A percentile compares a stretch with the other conserved stretches of the same genome.
Evolutionary conservation across 129 eudicot genomes (phyloP).

Genomic region (Helianthus tuberosus): DNA sequence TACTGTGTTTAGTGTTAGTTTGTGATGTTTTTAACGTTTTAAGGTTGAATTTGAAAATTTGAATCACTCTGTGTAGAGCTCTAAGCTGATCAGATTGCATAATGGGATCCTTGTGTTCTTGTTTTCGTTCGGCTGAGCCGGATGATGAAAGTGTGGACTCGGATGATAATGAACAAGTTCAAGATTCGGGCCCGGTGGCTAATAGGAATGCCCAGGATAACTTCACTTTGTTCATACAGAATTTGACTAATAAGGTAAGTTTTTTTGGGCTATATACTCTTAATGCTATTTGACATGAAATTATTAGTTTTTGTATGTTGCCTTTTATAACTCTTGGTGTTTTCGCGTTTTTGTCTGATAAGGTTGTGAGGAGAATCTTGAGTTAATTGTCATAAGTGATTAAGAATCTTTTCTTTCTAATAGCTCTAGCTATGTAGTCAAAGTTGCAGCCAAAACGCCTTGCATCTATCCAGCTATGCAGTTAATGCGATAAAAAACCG

Average conservation of each 20-base stretch:
- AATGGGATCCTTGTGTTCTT: slow-evolving; percentile 42
- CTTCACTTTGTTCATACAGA: slow-evolving; percentile 36
- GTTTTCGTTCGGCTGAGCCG: slow-evolving; percentile 34
- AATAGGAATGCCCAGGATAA: slow-evolving; percentile 34
- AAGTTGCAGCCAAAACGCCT: no score
- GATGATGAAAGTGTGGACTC: slow-evolving; percentile 41
- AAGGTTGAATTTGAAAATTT: no score
- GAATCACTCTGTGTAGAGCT: slow-evolving; percentile 8
- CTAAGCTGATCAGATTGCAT: slow-evolving; percentile 9
- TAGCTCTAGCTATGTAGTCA: neutral
- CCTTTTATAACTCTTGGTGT: slow-evolving; percentile 3
- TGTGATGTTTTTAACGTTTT: no score
- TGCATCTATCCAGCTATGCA: no score
- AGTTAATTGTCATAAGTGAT: neutral
- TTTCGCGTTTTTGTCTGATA: neutral
- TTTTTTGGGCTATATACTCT: neutral
- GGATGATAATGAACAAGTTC: slow-evolving; percentile 37
- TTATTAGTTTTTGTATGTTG: slow-evolving; percentile 5
- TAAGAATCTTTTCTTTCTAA: neutral
- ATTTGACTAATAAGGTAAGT: slow-evolving; percentile 42
- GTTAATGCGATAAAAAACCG: no score
- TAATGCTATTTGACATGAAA: slow-evolving; percentile 1
- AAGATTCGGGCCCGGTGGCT: slow-evolving; percentile 21
- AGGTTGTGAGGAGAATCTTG: neutral
- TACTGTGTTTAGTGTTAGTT: no score